Conservation (phyloP, 192 early-diverging fungal genomes). For the Coemansia aciculifera region DNA sequence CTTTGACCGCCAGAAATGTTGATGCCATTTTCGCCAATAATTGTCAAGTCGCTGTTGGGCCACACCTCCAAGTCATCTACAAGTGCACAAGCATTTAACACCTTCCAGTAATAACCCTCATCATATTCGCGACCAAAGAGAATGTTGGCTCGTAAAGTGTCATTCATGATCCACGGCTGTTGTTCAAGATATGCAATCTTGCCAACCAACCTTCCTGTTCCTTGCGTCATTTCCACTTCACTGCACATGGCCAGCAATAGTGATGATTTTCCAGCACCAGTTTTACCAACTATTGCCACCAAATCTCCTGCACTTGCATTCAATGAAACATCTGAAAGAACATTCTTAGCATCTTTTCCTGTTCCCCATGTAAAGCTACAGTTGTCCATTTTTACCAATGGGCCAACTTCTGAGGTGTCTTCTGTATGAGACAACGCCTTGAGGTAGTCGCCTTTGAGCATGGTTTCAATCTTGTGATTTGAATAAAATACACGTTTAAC, state of each 20-base stretch:
- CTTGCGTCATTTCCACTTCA: constrained; percentile 43
- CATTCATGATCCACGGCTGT: constrained; percentile 37
- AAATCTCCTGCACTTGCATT: constrained; percentile 37
- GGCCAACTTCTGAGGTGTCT: background rate
- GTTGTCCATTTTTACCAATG: constrained; percentile 8
- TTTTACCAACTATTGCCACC: constrained; percentile 59
- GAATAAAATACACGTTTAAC: background rate
- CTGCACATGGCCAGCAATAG: constrained; percentile 62
- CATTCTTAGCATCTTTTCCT: background rate
- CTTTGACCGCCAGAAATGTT: constrained; percentile 75
- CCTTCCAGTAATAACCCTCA: constrained; percentile 57
- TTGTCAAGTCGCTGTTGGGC: constrained; percentile 65
- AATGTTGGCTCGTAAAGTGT: constrained; percentile 76
- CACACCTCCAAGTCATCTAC: constrained; percentile 64
- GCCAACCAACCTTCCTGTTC: constrained; percentile 29
- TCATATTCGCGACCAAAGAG: constrained; percentile 72
- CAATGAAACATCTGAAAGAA: constrained; percentile 16
- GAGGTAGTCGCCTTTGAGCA: constrained; percentile 28
- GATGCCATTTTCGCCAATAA: constrained; percentile 69
- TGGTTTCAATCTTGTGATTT: constrained; percentile 15
- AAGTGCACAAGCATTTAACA: constrained; percentile 63
- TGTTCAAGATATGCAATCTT: constrained; percentile 35
- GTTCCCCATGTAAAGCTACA: constrained; percentile 24
- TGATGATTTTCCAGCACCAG: constrained; percentile 66
- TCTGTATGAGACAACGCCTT: constrained; percentile 12